A percentile compares a stretch with the other conserved stretches of the same genome.
These are phyloP conservation scores for Chaetomium sp. DNA, from an alignment of 2,329 filamentous ascomycete genomes.

Conservation along the genomic window DNA sequence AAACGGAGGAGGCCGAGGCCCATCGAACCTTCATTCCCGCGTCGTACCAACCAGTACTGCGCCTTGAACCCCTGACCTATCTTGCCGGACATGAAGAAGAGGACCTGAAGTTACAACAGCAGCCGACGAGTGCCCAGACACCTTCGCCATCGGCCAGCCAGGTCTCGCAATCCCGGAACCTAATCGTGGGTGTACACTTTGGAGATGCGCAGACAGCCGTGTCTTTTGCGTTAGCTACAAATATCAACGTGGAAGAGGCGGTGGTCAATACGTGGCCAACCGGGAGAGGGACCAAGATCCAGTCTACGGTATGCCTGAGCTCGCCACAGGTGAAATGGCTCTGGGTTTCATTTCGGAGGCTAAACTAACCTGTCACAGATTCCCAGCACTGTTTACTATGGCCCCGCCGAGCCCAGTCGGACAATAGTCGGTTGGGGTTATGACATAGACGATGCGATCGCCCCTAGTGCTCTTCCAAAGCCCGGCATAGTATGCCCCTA, in stretches of 20 bases:
- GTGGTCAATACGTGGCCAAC: background rate
- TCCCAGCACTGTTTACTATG: background rate
- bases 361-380: background rate
- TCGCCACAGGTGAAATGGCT: background rate
- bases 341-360: background rate
- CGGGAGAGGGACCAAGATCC: background rate
- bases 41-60: background rate
- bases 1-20: background rate
- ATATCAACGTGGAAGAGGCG: background rate
- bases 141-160: background rate
- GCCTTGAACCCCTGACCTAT: background rate
- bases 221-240: background rate
- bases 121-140: background rate
- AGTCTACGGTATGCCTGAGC: background rate
- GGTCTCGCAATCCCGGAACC: background rate
- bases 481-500: background rate
- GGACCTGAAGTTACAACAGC: background rate
- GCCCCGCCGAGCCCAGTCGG: background rate
- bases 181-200: background rate
- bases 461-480: background rate
- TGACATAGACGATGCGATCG: background rate
- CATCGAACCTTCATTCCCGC: background rate
- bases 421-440: background rate
- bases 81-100: background rate
- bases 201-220: background rate